phyloP scores from a whole-genome alignment of 345 rosid genomes.

The Salix dunnii region DNA sequence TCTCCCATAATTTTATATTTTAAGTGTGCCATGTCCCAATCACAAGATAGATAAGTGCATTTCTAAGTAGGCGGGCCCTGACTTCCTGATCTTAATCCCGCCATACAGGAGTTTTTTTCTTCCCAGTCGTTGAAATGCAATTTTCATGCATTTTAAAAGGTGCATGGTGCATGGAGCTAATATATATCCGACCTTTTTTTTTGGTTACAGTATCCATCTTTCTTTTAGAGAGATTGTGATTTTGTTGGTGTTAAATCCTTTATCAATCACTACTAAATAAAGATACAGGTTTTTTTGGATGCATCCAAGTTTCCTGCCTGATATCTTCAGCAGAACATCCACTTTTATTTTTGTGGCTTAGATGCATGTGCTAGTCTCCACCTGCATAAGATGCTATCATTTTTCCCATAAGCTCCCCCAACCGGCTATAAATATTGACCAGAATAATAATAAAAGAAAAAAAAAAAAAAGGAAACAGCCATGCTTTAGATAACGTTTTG shows the following conservation, averaged over 20 bases:
- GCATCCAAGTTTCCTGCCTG: neutral
- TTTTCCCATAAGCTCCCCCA: neutral
- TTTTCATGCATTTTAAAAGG: slow-evolving; percentile 14
- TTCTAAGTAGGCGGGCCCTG: neutral
- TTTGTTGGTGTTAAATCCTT: neutral
- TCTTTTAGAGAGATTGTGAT: slow-evolving; percentile 2
- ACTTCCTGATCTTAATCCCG: slow-evolving; percentile 2
- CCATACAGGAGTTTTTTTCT: neutral
- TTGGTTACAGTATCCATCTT: neutral
- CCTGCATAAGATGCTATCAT: neutral
- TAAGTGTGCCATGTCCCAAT: slow-evolving; percentile 7
- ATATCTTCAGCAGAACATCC: neutral
- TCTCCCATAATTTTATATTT: neutral
- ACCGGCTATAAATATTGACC: neutral
- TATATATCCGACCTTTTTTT: neutral
- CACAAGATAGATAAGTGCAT: neutral
- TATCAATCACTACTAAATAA: neutral
- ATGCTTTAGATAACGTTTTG: neutral
- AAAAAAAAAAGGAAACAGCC: neutral
- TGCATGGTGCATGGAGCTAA: slow-evolving; percentile 3
- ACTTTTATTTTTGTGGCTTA: neutral
- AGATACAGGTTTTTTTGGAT: neutral
- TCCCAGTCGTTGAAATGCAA: slow-evolving; percentile 7
- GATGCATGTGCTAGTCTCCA: neutral
- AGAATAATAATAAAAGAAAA: too few relatives aligned